These are phyloP conservation scores for Xylaria flabelliformis DNA, from an alignment of 495 filamentous ascomycete genomes.

Conservation along the genomic window DNA sequence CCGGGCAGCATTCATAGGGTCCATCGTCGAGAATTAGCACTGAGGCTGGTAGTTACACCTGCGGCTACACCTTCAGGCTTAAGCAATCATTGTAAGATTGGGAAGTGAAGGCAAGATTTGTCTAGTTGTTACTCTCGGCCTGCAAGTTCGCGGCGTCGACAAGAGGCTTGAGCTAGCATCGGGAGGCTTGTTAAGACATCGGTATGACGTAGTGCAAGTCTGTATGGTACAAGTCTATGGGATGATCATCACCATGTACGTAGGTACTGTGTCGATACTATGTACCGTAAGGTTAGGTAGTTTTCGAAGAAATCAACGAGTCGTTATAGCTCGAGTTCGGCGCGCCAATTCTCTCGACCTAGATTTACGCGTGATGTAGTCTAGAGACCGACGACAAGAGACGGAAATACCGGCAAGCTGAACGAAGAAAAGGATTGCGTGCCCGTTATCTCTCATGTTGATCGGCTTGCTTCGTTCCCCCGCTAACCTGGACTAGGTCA, in stretches of 20 bases:
- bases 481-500: background rate
- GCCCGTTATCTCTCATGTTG: slow-evolving; percentile 17
- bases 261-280: background rate
- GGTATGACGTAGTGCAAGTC: slow-evolving; percentile 12
- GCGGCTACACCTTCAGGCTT: background rate
- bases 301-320: background rate
- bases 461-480: slow-evolving; percentile 4
- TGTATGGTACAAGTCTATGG: background rate
- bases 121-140: background rate
- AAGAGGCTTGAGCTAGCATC: slow-evolving; percentile 13
- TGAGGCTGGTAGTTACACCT: background rate
- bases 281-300: background rate
- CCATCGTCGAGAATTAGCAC: slow-evolving; percentile 30
- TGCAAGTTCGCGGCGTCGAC: background rate
- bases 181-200: slow-evolving; percentile 1
- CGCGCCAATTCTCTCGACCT: slow-evolving; percentile 3
- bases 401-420: slow-evolving; percentile 7
- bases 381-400: slow-evolving; percentile 1
- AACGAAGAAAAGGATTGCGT: slow-evolving; percentile 12
- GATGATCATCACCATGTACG: background rate
- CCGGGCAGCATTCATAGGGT: slow-evolving; percentile 30
- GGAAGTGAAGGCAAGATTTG: background rate
- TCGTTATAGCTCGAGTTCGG: background rate
- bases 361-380: background rate
- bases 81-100: slow-evolving; percentile 8